Conservation (phyloP, 371 early-diverging fungal species). For the Mucor circinelloides region DNA sequence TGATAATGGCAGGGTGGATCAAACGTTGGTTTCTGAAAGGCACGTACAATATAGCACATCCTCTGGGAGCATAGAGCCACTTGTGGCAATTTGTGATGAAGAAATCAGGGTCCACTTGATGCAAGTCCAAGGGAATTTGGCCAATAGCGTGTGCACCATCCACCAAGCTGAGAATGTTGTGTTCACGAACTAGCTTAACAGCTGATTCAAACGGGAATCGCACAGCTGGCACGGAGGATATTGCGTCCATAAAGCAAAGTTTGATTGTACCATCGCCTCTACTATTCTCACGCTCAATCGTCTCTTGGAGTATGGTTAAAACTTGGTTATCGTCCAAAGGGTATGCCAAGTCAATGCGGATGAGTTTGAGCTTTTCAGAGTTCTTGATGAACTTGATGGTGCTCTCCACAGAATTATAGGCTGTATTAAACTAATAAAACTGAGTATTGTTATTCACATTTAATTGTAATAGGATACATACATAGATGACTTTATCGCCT, state of each 20-base stretch:
- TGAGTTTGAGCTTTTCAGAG: conserved; percentile 29
- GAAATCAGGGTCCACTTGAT: conserved; percentile 62
- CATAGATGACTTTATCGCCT: conserved; percentile 45
- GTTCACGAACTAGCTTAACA: conserved; percentile 44
- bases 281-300: conserved; percentile 33
- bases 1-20: conserved; percentile 58
- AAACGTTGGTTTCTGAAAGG: conserved; percentile 50
- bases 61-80: conserved; percentile 72
- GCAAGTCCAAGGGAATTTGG: conserved; percentile 65
- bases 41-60: conserved; percentile 63
- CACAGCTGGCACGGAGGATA: conserved; percentile 58
- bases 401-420: conserved; percentile 50
- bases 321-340: conserved; percentile 36
- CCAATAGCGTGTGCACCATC: conserved; percentile 78
- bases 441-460: not conserved
- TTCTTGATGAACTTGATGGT: conserved; percentile 40
- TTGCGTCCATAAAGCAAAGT: conserved; percentile 62
- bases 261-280: conserved; percentile 40
- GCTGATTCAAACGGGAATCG: conserved; percentile 63
- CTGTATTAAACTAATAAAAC: conserved; percentile 38
- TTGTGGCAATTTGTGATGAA: conserved; percentile 76
- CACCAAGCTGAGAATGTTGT: conserved; percentile 61
- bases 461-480: not conserved
- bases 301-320: conserved; percentile 28
- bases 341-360: conserved; percentile 33